A percentile compares a stretch with the other conserved stretches of the same genome.
Conservation (phyloP, 208 protist genomes). For the Leishmania braziliensis region DNA sequence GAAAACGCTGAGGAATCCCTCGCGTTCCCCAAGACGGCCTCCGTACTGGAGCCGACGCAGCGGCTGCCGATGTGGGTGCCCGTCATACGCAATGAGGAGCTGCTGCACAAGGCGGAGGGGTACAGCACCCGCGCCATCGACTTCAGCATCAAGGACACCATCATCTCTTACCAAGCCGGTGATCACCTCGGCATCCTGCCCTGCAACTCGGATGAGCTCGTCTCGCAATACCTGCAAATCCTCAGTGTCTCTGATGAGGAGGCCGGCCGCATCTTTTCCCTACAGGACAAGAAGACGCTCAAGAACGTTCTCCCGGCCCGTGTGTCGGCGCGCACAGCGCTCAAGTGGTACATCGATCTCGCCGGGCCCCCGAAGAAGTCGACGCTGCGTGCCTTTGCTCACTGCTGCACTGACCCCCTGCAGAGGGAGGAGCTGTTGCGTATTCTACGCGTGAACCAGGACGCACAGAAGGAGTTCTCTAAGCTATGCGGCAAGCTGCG, state of each 20-base stretch:
- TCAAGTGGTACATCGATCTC: slow-evolving; percentile 94
- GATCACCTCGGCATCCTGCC: slow-evolving; percentile 95
- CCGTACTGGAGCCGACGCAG: slow-evolving; percentile 87
- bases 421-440: slow-evolving; percentile 83
- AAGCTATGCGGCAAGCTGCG: slow-evolving; percentile 74
- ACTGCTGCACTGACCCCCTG: slow-evolving; percentile 70
- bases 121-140: slow-evolving; percentile 87
- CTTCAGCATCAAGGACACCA: slow-evolving; percentile 79
- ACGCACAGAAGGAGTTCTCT: slow-evolving; percentile 71
- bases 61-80: slow-evolving; percentile 84
- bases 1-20: slow-evolving; percentile 72
- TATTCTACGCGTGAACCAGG: slow-evolving; percentile 71
- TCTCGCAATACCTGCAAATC: slow-evolving; percentile 73
- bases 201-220: slow-evolving; percentile 85
- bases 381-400: slow-evolving; percentile 88
- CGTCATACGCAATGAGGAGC: slow-evolving; percentile 71
- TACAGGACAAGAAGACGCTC: slow-evolving; percentile 83
- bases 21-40: slow-evolving; percentile 87
- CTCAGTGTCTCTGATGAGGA: slow-evolving; percentile 64
- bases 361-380: slow-evolving; percentile 85
- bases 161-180: slow-evolving; percentile 93
- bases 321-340: slow-evolving; percentile 72
- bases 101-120: slow-evolving; percentile 47
- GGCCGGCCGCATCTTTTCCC: slow-evolving; percentile 74
- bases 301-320: slow-evolving; percentile 90